Evolutionary conservation across 2,329 filamentous ascomycete genomes (phyloP), one percentile per base, ranked within the genome.

Genomic region (Tolypocladium amazonense): DNA sequence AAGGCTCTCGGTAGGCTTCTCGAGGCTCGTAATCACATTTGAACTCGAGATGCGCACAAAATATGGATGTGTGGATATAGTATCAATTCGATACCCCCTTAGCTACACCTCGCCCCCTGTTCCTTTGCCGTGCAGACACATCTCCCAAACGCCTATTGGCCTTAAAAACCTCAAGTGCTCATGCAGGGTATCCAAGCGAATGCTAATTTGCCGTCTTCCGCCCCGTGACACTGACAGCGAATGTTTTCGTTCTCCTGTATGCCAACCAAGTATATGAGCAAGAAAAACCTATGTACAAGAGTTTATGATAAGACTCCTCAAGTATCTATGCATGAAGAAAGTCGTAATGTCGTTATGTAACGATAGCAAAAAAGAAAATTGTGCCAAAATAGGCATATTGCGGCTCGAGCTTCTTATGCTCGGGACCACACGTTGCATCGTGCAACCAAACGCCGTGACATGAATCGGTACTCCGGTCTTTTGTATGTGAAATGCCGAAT

Each of bases 181-280:
- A 68, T 63, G 66, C 67, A 65, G 70, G 69, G 70, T 72, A 73
- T 73, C 67, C 68, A 69, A 68, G 64, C 63, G 65, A 68, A 62
- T 64, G 65, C 64, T 64, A 58, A 20, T 39, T 43, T 41, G 58
- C 58, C 53, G 7, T 61, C 65, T 59, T 61, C 59, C 53, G 58
- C 60, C 66, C 59, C 62, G 58, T 54, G 58, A 63, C 59, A 39
- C 57, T 58, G 58, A 58, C 64, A 63, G 63, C 54, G 55, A 56
- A 18, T 56, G 55, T 43, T 11, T 37, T 37, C 27, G 38, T 23
- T 23, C 37, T 45, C 39, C 56, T 23, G 27, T 15, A 50, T 50
- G 30, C n/a, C 56, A 38, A 23, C 6, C 41, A 63, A 61, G 23
- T 41, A 45, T 41, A 23, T 59, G 56, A 59, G 41, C 39, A 60